Conservation (phyloP, 768 basidiomycete genomes). For the Hebeloma cylindrosporum region DNA sequence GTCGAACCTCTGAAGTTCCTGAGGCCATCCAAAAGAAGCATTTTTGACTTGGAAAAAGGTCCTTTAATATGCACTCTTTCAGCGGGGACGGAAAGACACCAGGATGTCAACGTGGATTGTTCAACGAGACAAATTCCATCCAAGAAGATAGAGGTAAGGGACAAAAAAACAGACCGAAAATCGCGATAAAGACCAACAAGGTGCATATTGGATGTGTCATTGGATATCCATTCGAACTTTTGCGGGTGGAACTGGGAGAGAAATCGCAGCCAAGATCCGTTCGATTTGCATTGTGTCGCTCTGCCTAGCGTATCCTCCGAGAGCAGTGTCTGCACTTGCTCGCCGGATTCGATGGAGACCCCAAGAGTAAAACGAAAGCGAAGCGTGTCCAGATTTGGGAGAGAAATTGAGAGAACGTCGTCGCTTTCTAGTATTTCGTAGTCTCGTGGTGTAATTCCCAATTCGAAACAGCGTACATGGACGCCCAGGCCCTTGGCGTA, state of each 20-base stretch:
- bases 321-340: conserved; percentile 5
- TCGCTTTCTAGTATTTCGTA: conserved; percentile 10
- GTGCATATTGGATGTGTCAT: conserved; percentile 4
- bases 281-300: conserved; percentile 1
- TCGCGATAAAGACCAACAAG: conserved; percentile 12
- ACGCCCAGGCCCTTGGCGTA: conserved; percentile 10
- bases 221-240: conserved; percentile 21
- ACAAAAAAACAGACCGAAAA: conserved; percentile 11
- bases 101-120: conserved; percentile 7
- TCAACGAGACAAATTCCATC: conserved; percentile 19
- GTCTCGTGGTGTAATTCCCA: conserved; percentile 11
- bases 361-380: conserved; percentile 20
- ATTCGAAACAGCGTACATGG: conserved; percentile 18
- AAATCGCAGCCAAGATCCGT: conserved; percentile 13
- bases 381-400: conserved; percentile 17
- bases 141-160: conserved; percentile 15
- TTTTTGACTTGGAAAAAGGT: not conserved
- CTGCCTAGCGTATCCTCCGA: conserved; percentile 13
- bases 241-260: conserved; percentile 17
- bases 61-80: conserved; percentile 15
- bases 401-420: conserved; percentile 1
- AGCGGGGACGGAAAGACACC: conserved; percentile 6
- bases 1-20: not conserved
- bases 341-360: conserved; percentile 2
- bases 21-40: conserved; percentile 4